Base-by-base conservation (phyloP, 2,329 filamentous ascomycete species). In the Penicillium thymicola region DNA sequence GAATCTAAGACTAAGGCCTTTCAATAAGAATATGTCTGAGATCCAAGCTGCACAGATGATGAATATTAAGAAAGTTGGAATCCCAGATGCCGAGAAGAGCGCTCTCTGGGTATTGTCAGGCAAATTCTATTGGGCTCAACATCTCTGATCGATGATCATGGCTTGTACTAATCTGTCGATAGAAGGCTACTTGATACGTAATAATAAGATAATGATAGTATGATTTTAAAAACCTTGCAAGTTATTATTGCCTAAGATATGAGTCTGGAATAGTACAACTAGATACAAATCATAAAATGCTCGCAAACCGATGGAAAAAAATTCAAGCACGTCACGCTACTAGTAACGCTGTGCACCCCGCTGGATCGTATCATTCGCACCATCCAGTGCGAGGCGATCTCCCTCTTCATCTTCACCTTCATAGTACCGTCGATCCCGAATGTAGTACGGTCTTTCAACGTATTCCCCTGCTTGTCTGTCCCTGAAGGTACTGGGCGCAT, bases 381-480 rank as follows among this genome's bases (percentile, higher is more conserved):
- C 69, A 30, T 74, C 72, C 27, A 72, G 59, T 28, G 64, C 63
- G 42, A 73, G 55, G 49, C 66, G 69, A 32, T 67, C 64, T n/a
- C 67, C 64, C 18, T 72, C 73, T 21, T 72, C 69, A 37, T 63
- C 67, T 30, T 72, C 69, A 37, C 64, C 67, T 18, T 72, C 71
- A 60, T 74, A 76, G 48, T 72, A 76, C 46, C 69, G 67, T 54
- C 72, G 67, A 36, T 73, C 72, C 45, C 71, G 65, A 61, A 71
- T 60, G 76, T 79, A 65, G 65, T 78, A 62, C 65, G 70, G 71
- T 30, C 68, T 69, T 51, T 76, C 73, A 52, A 72, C 70, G 67
- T 85, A 85, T 51, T 84, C 82, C 46, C 78, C 71, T 23, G 76
- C 72, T 25, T 73, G 69, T 37, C 70, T 72, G n/a, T 76, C 73